Base-by-base conservation (phyloP, 2,329 filamentous ascomycete species). In the Phialophora expanda region DNA sequence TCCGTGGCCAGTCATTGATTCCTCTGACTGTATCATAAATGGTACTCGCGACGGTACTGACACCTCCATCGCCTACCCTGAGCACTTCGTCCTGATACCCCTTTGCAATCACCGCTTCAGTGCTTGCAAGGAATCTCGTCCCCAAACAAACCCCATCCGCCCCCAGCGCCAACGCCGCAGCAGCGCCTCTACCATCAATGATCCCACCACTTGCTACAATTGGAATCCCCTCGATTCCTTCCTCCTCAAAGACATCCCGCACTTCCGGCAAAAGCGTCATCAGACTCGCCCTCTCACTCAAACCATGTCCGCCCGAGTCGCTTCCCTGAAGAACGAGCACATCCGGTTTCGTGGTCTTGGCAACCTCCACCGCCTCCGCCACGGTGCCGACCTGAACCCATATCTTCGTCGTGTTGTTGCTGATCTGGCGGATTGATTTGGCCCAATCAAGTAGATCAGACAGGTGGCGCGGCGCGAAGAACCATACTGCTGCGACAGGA, bases 71-170 rank as follows among this genome's bases (percentile, higher is more conserved):
- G 1, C 67, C 76, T 0, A 80, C 81, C 5, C 78, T 72, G 1
- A 87, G 61, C 0, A 86, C 76, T 62, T 83, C 83, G 17, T 80
- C 67, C 68, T 78, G 78, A 69, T 87, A 87, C 0, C 84, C 85
- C 44, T 75, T 75, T 1, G 82, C 73, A 28, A 87, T 79, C 32
- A 76, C 77, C 1, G 82, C 80, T 72, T 87, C 84, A 0, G 73
- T 70, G 3, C 77, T 74, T 0, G 86, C 86, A 0, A 90, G 80
- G 64, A 89, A 87, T 7, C 87, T 81, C 0, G 89, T 90, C 0
- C 89, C 89, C 79, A 91, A 81, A 0, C 81, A 85, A 0, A 83
- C 80, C 0, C 85, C 88, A 0, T 77, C 74, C 0, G 85, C 84
- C 0, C 86, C 85, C 0, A 87, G 77, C 0, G 78, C 75, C 12